phyloP scores from a whole-genome alignment of 352 stramenopile species.

The Phytophthora rubi region DNA sequence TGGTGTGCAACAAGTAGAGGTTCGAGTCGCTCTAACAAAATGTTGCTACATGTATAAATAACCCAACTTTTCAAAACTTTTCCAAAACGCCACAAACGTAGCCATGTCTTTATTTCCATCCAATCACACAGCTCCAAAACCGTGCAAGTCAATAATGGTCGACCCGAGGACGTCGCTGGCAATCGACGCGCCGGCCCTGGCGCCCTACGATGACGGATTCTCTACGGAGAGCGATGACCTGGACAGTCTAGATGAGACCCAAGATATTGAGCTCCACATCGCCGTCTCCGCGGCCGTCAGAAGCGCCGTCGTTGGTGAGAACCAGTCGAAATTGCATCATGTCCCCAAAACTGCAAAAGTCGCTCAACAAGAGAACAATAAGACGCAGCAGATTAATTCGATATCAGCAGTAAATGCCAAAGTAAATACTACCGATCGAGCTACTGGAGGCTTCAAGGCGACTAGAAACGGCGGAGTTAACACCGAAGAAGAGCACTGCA shows the following conservation, averaged over 20 bases:
- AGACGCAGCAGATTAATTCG: not conserved
- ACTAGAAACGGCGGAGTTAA: not conserved
- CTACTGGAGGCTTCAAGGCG: not conserved
- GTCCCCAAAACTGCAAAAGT: not conserved
- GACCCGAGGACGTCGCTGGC: constrained; percentile 26
- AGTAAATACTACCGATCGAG: not conserved
- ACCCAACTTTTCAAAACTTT: not conserved
- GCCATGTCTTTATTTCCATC: constrained; percentile 4
- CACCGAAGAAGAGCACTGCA: constrained; percentile 19
- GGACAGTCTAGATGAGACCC: not conserved
- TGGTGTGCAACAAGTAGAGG: no score
- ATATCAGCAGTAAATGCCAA: not conserved
- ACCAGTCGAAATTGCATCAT: constrained; percentile 18
- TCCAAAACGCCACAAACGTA: not conserved
- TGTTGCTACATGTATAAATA: no score
- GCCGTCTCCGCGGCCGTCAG: not conserved
- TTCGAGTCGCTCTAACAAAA: no score
- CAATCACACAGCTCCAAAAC: constrained; percentile 9
- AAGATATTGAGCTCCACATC: not conserved
- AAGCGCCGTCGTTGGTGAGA: constrained; percentile 7
- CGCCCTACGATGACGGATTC: constrained; percentile 35
- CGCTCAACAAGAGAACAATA: not conserved
- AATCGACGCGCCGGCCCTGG: constrained; percentile 23
- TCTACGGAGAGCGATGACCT: constrained; percentile 44
- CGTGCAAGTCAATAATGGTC: constrained; percentile 18